These are phyloP conservation scores for Phytophthora megakarya DNA, from an alignment of 352 stramenopile species.

Conservation along the genomic window DNA sequence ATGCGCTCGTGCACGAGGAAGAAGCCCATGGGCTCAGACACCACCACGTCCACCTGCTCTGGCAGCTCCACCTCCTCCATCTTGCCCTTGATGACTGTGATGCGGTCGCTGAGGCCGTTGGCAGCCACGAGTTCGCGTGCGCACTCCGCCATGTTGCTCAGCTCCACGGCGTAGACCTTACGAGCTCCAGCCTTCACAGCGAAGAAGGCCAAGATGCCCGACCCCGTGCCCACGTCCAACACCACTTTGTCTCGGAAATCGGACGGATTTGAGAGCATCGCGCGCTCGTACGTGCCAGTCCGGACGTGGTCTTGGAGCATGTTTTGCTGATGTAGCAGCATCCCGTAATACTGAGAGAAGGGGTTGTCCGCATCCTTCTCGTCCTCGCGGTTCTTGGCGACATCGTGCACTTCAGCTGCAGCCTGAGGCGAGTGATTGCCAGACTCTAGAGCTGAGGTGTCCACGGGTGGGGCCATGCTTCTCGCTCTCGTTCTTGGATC, in stretches of 20 bases:
- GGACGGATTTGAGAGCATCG: constrained; percentile 95
- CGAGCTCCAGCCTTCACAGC: constrained; percentile 96
- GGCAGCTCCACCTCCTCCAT: constrained; percentile 97
- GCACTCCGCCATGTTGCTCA: constrained; percentile 98
- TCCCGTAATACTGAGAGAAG: constrained; percentile 95
- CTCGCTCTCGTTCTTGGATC: constrained; percentile 1
- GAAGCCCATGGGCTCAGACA: constrained; percentile 99
- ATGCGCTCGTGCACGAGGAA: constrained; percentile 99
- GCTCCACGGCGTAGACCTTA: constrained; percentile 95
- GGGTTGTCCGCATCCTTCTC: constrained; percentile 83
- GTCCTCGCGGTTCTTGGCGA: background rate
- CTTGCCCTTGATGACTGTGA: constrained; percentile 97
- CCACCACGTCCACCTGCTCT: constrained; percentile 98
- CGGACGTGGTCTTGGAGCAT: constrained; percentile 99
- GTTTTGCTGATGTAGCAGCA: constrained; percentile 99
- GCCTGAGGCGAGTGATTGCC: constrained; percentile 1
- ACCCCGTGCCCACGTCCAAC: constrained; percentile 99
- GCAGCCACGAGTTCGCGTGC: constrained; percentile 92
- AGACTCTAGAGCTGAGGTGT: constrained; percentile 15
- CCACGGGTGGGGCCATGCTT: constrained; percentile 9
- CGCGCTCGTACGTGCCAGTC: constrained; percentile 98
- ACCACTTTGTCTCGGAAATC: constrained; percentile 98
- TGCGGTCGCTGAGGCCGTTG: constrained; percentile 95
- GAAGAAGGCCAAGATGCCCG: constrained; percentile 99
- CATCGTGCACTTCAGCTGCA: background rate